Evolutionary conservation across 1,139 yeast genomes (phyloP), one percentile per base, ranked within the genome.

Genomic region (Kodamaea fungicola): DNA sequence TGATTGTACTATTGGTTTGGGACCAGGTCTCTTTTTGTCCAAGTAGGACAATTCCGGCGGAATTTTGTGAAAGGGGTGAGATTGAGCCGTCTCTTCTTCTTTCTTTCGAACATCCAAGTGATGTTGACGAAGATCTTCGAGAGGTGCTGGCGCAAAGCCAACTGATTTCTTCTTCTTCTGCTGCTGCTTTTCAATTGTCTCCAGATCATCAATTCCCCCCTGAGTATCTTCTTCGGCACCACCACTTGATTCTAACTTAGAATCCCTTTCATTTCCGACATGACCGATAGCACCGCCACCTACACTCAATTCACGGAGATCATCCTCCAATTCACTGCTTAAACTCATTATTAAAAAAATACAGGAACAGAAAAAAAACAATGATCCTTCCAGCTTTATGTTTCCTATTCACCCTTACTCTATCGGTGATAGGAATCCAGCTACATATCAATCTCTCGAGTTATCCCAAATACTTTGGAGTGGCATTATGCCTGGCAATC

Each of bases 21-120:
- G 24, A 12, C 48, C 42, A 8, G 57, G 64, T 2, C 46, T 55
- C 29, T 52, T 50, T 27, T 49, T 57, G 41, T 55, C 57, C 32
- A 70, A 51, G 40, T 71, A 66, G 4, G 67, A 59, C 34, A 71
- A 61, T 47, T 71, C 75, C 1, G 73, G 66, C 0, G 76, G 76
- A n/a, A 68, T 56, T 40, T 52, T 57, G 34, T 70, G 73, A 54
- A 71, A 71, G 2, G 70, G 63, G 39, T 61, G 61, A 25, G 58
- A 47, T 42, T 60, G 52, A 28, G 47, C 12, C n/a, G 27, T 8
- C 16, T 37, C 39, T 22, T 32, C 35, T 34, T 64, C 62, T 12
- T 52, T 56, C 28, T 50, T 39, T 28, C 55, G 54, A 24, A 65
- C 40, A 10, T 47, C 43, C 24, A 53, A 47, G 41, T 67, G 74